phyloP scores from a whole-genome alignment of 2,329 filamentous ascomycete genomes.

The Stagonosporopsis vannaccii region DNA sequence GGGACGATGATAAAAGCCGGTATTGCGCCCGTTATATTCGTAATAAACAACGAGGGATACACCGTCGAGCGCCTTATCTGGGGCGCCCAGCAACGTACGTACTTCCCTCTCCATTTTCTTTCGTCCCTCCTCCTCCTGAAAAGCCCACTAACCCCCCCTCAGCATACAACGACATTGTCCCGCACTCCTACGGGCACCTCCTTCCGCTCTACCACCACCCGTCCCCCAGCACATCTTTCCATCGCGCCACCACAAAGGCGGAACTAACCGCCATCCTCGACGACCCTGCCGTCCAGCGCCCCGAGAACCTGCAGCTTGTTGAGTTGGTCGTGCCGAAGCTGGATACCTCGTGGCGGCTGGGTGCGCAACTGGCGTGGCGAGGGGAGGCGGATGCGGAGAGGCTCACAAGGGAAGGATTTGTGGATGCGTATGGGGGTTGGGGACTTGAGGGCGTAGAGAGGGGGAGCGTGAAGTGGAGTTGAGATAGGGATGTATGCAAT shows the following conservation, averaged over 20 bases:
- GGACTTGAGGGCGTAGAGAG: slow-evolving; percentile 30
- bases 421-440: slow-evolving; percentile 45
- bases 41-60: slow-evolving; percentile 58
- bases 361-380: slow-evolving; percentile 45
- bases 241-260: slow-evolving; percentile 46
- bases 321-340: slow-evolving; percentile 52
- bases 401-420: slow-evolving; percentile 50
- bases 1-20: slow-evolving; percentile 64
- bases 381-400: slow-evolving; percentile 47
- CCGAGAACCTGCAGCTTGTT: slow-evolving; percentile 48
- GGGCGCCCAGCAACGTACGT: slow-evolving; percentile 48
- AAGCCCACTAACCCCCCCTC: not conserved
- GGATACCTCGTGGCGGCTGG: slow-evolving; percentile 50
- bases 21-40: slow-evolving; percentile 49
- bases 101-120: not conserved
- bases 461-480: slow-evolving; percentile 37
- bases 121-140: not conserved
- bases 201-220: slow-evolving; percentile 52
- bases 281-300: slow-evolving; percentile 39
- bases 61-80: slow-evolving; percentile 58
- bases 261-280: slow-evolving; percentile 49
- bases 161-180: slow-evolving; percentile 52
- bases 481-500: not conserved
- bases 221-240: slow-evolving; percentile 42
- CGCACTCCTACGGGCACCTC: slow-evolving; percentile 50